These are phyloP conservation scores for Brachypodium distachyon DNA, from an alignment of 202 grass and related monocot species.

Conservation along the genomic window DNA sequence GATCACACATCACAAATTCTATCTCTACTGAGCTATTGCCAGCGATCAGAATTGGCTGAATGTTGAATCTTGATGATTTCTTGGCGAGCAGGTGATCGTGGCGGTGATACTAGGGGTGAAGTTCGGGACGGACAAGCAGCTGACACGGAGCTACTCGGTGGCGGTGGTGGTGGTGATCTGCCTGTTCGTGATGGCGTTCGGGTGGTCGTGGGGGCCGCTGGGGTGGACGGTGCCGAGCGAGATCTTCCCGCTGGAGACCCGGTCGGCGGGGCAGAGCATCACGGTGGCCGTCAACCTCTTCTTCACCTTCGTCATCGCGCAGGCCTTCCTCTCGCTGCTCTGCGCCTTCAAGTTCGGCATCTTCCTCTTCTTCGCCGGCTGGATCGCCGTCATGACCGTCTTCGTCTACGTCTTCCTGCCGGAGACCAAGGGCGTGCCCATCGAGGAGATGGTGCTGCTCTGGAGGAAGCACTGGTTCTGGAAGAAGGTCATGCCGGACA, in stretches of 20 bases:
- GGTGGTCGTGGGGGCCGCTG: constrained; percentile 88
- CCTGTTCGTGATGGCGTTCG: constrained; percentile 85
- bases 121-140: constrained; percentile 67
- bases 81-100: constrained; percentile 53
- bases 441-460: constrained; percentile 95
- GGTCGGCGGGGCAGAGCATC: constrained; percentile 96
- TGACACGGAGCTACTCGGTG: constrained; percentile 67
- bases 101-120: constrained; percentile 74
- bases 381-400: constrained; percentile 77
- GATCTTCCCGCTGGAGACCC: constrained; percentile 89
- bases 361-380: constrained; percentile 84
- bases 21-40: no score
- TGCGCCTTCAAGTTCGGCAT: constrained; percentile 88
- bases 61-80: background rate
- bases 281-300: constrained; percentile 79
- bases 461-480: constrained; percentile 99
- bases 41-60: no score
- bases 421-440: constrained; percentile 94
- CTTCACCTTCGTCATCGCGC: constrained; percentile 81
- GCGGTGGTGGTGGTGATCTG: constrained; percentile 72
- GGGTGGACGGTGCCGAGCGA: constrained; percentile 96
- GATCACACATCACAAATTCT: background rate
- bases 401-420: constrained; percentile 75
- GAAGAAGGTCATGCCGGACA: constrained; percentile 61
- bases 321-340: constrained; percentile 70